Base-by-base conservation (phyloP, 768 basidiomycete species). In the Collybia sordida region DNA sequence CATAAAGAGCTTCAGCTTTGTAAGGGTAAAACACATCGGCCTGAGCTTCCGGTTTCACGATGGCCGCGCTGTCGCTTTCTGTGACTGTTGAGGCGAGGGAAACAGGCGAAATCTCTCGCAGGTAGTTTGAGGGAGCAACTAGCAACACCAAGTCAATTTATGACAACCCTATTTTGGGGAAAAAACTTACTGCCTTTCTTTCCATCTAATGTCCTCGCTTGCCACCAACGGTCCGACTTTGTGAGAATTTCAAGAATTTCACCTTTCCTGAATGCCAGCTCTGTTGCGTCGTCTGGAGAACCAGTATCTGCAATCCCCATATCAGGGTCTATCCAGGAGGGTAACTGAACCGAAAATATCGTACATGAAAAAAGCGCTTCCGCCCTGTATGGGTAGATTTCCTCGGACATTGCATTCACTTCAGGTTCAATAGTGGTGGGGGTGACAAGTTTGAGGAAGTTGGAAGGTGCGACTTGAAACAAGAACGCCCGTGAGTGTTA, bases 121-220 rank as follows among this genome's bases (percentile, higher is more conserved):
- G 41, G 22, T 42, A 42, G 25, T 42, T 42, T 22, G 41, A 42
- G 25, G 41, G 41, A 23, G 25, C 41, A 22, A 42, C 41, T 41
- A 17, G 25, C 22, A 22, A 23, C 21, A 42, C 11, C 14, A 42
- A 23, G 25, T 42, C 19, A 42, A 19, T 15, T 15, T 22, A 11
- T 25, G 41, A 42, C 14, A 25, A 11, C 22, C 6, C 15, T 15
- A 42, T 14, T 8, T 9, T 7, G 24, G 18, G 24, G 22, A 41
- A 41, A 21, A 25, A 41, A 21, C 24, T 25, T 23, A 42, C 41
- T 42, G 22, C 41, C 41, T 22, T 14, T 42, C 25, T 42, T 25
- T 19, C 41, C 41, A 12, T 15, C 25, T 6, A 25, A 23, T 11
- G 22, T 42, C 12, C 22, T 25, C 14, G 22, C 41, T 22, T 42